Percentiles rank a stretch among this genome's conserved stretches.
Conservation (phyloP, 768 basidiomycete genomes). For the Asterophora parasitica region DNA sequence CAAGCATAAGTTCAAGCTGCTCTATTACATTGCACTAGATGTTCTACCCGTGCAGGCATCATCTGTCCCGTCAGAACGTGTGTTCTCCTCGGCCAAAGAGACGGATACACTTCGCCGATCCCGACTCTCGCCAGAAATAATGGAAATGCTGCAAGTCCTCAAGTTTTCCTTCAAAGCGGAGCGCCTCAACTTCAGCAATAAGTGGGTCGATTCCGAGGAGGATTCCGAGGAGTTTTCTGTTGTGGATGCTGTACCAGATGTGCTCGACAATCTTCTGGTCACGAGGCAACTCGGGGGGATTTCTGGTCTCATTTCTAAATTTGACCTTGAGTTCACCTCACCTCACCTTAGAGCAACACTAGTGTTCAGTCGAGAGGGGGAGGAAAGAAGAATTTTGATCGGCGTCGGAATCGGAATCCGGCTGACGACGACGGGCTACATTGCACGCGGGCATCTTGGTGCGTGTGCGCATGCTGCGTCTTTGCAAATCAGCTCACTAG, state of each 20-base stretch:
- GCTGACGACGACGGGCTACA: too few relatives aligned
- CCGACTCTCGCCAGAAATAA: slow-evolving; percentile 2
- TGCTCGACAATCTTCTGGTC: neutral
- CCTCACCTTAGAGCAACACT: neutral
- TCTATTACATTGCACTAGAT: slow-evolving; percentile 6
- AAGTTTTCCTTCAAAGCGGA: neutral
- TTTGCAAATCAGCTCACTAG: too few relatives aligned
- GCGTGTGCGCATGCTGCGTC: too few relatives aligned
- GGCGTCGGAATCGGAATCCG: too few relatives aligned
- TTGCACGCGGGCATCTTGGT: too few relatives aligned
- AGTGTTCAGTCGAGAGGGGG: too few relatives aligned
- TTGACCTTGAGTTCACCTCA: neutral
- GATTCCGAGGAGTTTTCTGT: neutral
- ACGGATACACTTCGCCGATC: slow-evolving; percentile 3
- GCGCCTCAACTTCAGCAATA: neutral
- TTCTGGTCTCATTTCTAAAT: neutral
- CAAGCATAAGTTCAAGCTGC: neutral
- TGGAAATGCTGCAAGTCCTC: slow-evolving; percentile 10
- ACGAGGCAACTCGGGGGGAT: neutral
- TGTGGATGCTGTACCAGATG: neutral
- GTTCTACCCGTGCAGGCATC: slow-evolving; percentile 10
- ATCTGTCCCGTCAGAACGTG: slow-evolving; percentile 6
- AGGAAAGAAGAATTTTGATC: too few relatives aligned
- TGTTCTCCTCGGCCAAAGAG: slow-evolving; percentile 12
- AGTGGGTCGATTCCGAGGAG: neutral